phyloP scores from a whole-genome alignment of 2,329 filamentous ascomycete genomes.

The Graphium sp. region DNA sequence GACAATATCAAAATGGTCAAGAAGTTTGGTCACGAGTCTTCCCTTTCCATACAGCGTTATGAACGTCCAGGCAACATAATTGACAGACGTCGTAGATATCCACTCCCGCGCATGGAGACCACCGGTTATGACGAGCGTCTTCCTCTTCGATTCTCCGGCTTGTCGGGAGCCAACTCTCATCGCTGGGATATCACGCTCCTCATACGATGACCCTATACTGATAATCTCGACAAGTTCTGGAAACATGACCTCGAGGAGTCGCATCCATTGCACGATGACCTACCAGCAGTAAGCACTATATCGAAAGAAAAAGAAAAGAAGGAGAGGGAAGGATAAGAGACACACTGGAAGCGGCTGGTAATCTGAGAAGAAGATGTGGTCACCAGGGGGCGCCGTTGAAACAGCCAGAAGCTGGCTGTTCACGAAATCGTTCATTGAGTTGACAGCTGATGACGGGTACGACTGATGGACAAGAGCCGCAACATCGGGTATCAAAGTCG shows the following conservation, averaged over 20 bases:
- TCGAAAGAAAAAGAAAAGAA: constrained; percentile 16
- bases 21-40: constrained; percentile 53
- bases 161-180: constrained; percentile 52
- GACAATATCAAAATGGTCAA: constrained; percentile 74
- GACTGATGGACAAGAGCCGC: constrained; percentile 61
- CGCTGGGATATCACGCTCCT: constrained; percentile 73
- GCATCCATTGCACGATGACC: constrained; percentile 76
- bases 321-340: background rate
- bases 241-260: constrained; percentile 77
- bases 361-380: constrained; percentile 77
- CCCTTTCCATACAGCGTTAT: constrained; percentile 68
- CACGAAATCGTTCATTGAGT: too few relatives aligned
- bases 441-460: constrained; percentile 52
- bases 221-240: constrained; percentile 59
- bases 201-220: constrained; percentile 68
- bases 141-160: constrained; percentile 32
- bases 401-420: too few relatives aligned
- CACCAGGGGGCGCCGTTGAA: constrained; percentile 16
- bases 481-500: constrained; percentile 64
- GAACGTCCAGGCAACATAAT: constrained; percentile 76
- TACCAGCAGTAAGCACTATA: constrained; percentile 7
- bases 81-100: constrained; percentile 86
- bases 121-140: constrained; percentile 67
- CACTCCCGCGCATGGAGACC: constrained; percentile 91
- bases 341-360: constrained; percentile 67